Percentiles rank a stretch among this genome's conserved stretches.
phyloP scores from a whole-genome alignment of 176 grass and related monocot species.

The Oryza punctata region DNA sequence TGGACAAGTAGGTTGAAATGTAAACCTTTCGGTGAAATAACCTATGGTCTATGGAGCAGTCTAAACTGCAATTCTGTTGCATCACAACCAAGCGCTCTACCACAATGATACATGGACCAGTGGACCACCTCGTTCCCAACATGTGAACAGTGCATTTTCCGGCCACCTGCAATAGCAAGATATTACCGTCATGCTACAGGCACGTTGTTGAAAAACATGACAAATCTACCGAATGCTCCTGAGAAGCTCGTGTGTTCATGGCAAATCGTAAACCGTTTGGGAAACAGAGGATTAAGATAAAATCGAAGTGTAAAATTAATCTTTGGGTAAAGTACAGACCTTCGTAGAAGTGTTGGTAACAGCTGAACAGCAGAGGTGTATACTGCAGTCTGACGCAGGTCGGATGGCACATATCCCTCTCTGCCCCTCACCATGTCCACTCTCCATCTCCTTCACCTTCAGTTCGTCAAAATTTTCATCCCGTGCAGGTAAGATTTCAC shows the following conservation, averaged over 20 bases:
- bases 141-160: background rate
- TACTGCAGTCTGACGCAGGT: background rate
- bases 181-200: background rate
- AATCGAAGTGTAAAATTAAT: background rate
- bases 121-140: background rate
- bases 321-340: background rate
- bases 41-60: background rate
- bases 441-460: slow-evolving; percentile 14
- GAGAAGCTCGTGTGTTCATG: background rate
- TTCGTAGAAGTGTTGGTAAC: background rate
- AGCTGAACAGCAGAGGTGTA: background rate
- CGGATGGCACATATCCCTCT: background rate
- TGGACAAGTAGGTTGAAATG: background rate
- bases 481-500: background rate
- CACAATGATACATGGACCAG: background rate
- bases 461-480: background rate
- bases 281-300: background rate
- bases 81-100: background rate
- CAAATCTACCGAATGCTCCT: no score
- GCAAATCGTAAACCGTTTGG: background rate
- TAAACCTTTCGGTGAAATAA: background rate
- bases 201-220: background rate
- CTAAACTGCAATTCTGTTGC: background rate
- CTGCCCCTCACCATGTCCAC: background rate
- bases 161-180: background rate